Evolutionary conservation across 2,329 filamentous ascomycete species (phyloP), one percentile per base, ranked within the genome.

Genomic region (Colletotrichum spinosum): DNA sequence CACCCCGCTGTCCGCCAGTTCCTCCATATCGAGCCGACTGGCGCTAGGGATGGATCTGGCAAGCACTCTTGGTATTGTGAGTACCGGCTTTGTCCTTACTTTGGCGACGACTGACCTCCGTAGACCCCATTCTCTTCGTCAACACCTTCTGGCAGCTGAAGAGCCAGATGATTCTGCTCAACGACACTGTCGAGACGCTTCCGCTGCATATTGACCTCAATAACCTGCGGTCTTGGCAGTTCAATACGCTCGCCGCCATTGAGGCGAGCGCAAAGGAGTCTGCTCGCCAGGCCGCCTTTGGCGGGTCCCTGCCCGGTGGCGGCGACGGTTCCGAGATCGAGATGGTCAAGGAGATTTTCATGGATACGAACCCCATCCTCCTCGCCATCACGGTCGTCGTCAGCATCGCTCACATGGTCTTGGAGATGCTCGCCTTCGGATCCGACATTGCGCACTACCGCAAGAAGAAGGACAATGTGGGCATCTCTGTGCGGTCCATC

Each of bases 401-500:
- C 71, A 94, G 89, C 69, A 86, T 99, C 63, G 85, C 96, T 44
- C 96, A 99, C 80, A 94, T 97, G 86, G 83, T 99, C 71, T 95
- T 99, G 69, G 96, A 99, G 80, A 94, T 92, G 74, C 87, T 99
- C 39, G 96, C 96, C 2, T 99, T 99, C 83, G 97, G 97, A 74
- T 97, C 92, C 75, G 96, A 99, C 76, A 97, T 99, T 76, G 89
- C 94, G 53, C 96, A 99, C 80, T 99, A 96, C 88, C 93, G 94
- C 76, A 97, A 98, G 84, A 99, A 99, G 90, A 99, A 99, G 85
- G 97, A 98, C 81, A 96, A 97, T 65, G 92, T 99, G 35, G 96
- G 96, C 69, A 97, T 97, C 50, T 97, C 94, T 1, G 92, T 99
- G 66, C 93, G 96, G 62, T 97, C 95, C 38, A 99, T 99, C 74